Evolutionary conservation across 306 rosid species (phyloP), one percentile per base, ranked within the genome.

Genomic region (Trichosanthes cucumerina): DNA sequence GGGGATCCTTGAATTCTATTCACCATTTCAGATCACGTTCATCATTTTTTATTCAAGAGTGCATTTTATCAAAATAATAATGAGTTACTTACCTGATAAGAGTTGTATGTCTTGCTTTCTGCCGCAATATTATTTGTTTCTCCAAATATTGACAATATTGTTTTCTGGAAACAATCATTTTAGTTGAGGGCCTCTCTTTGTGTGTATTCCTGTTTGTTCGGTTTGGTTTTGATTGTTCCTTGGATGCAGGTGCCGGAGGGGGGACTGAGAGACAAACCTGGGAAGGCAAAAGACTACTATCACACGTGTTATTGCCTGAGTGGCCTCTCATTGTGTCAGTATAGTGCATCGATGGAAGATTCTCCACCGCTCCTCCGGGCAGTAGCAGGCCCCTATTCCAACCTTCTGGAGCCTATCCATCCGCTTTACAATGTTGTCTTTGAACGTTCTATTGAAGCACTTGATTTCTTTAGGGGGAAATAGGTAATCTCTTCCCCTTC

Each of bases 281-380:
- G 98, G 71, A 91, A 88, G 80, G 75, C 75, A 0, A 81, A 88
- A 81, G 98, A 94, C 86, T 89, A 82, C 75, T 94, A 92, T 80
- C 98, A 94, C 82, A 90, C 97, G 3, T 94, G 97, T 82, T 94
- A 94, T 85, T 94, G 96, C 85, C 78, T 94, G 77, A 94, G 98
- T 47, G 98, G 98, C 3, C 92, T 92, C 39, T 87, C 96, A n/a
- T 54, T 89, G 69, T 89, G 97, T 79, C 98, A 94, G 57, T 86
- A 90, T 85, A 89, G 92, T 78, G 58, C 68, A 84, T 86, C 95
- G 10, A 83, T 75, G 33, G 91, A 89, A 36, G 82, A 85, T 75
- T 80, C 93, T 34, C 91, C 89, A n/a, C 95, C 96, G 0, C 54
- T 66, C 64, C 87, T 91, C 4, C 72, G 80, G 26, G 83, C 85